phyloP scores from a whole-genome alignment of 108 stramenopile genomes.

The Nitzschia inconspicua region DNA sequence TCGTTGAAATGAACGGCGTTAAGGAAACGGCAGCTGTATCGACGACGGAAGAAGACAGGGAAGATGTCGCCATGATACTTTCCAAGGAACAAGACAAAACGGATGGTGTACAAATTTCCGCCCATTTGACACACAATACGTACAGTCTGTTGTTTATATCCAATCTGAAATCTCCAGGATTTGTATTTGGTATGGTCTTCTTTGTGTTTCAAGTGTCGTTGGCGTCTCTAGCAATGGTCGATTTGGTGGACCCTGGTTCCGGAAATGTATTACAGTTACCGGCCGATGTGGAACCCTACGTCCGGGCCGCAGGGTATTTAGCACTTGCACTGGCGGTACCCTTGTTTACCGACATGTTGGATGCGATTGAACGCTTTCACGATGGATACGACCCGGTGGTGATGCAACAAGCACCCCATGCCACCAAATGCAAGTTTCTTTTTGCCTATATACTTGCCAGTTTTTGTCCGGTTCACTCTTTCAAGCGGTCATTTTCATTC shows the following conservation, averaged over 20 bases:
- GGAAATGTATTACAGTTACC: neutral
- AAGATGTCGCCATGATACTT: neutral
- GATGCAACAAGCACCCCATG: neutral
- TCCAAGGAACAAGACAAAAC: neutral
- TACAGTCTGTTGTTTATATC: neutral
- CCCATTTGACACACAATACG: neutral
- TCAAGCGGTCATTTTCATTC: constrained; percentile 1
- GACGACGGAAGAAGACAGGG: no score
- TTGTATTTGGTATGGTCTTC: neutral
- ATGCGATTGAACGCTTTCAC: neutral
- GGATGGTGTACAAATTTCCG: no score
- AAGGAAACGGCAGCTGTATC: no score
- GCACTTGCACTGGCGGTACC: neutral
- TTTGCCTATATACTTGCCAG: no score
- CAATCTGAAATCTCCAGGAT: neutral
- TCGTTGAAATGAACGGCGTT: no score
- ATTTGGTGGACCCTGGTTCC: neutral
- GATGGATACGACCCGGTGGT: constrained; percentile 1
- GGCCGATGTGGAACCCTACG: neutral
- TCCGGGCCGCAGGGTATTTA: neutral
- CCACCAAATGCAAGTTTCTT: no score
- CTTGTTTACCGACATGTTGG: neutral
- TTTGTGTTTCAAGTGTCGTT: neutral
- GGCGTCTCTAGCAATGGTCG: neutral
- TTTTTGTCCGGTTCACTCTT: neutral